Evolutionary conservation across 257 asterid genomes (phyloP), one percentile per base, ranked within the genome.

Genomic region (Solanum pimpinellifolium): DNA sequence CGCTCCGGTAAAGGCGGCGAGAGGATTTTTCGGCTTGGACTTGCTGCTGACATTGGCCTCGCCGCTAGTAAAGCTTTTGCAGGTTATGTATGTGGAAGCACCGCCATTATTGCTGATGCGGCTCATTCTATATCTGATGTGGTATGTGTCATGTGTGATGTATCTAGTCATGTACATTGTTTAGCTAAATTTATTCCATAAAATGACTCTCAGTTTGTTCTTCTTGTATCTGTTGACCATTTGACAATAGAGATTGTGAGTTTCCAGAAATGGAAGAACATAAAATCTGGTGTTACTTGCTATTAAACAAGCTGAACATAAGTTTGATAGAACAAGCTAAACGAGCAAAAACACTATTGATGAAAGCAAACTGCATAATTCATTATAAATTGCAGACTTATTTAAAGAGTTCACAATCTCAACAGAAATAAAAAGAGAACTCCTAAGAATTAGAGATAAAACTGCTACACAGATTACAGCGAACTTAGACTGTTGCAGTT

Each of bases 41-140:
- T 95, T 23, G 96, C 94, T n/a, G 95, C 99, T 84, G 99, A 97
- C 75, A 88, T 97, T 25, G 94, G 97, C 35, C 91, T 97, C 88
- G 98, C 99, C 59, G 94, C 93, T 60, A 98, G 98, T 39, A 97
- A 97, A 93, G 93, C 97, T 41, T 87, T 94, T 14, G 93, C 99
- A 0, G 99, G 99, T 62, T 97, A 95, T 87, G 86, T 95, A 66
- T 91, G 97, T 83, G 99, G 99, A 31, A 97, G 99, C 93, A 95
- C 99, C 39, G 99, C 99, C 41, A 95, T 97, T 42, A 95, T 97
- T 85, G 98, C 99, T 21, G 99, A 97, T 89, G 99, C 99, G 2
- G 99, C 97, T 65, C 98, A 95, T 92, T 95, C 99, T 52, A 35
- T 97, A 87, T 95, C 99, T 49, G 99, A 97, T 89, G 99, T 97